Conservation (phyloP, 192 early-diverging fungal species). For the Diversispora epigaea region DNA sequence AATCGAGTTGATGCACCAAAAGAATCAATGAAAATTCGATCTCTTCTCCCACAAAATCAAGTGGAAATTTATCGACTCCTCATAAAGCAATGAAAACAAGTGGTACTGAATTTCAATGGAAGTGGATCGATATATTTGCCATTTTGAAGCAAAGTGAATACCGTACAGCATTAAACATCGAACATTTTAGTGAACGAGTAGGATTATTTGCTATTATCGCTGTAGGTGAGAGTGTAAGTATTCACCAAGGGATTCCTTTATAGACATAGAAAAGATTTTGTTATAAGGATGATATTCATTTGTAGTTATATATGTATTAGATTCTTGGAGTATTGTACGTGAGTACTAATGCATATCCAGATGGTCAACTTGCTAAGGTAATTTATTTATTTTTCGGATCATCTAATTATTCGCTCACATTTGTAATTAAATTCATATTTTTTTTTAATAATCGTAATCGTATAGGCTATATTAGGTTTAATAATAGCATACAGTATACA, state of each 20-base stretch:
- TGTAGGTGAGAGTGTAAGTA: slow-evolving; percentile 41
- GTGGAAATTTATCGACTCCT: not conserved
- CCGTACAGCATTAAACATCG: slow-evolving; percentile 42
- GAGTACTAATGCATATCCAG: slow-evolving; percentile 1
- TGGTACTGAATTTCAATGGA: slow-evolving; percentile 30
- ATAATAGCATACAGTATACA: slow-evolving; percentile 43
- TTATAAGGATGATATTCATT: not conserved
- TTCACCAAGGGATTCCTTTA: not conserved
- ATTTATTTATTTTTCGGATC: not conserved
- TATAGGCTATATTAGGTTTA: slow-evolving; percentile 37
- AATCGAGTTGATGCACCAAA: not conserved
- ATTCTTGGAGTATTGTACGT: slow-evolving; percentile 36
- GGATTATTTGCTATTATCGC: slow-evolving; percentile 40
- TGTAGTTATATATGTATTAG: not conserved
- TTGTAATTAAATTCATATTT: not conserved
- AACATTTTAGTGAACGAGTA: slow-evolving; percentile 42
- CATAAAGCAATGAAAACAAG: slow-evolving; percentile 21
- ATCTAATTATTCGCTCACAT: not conserved
- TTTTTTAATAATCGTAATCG: not conserved
- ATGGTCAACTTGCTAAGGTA: slow-evolving; percentile 35
- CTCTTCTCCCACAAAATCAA: not conserved
- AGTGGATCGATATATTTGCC: slow-evolving; percentile 20
- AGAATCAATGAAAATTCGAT: not conserved
- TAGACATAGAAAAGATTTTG: not conserved
- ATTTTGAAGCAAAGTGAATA: slow-evolving; percentile 14